Percentiles rank a stretch among this genome's conserved stretches.
phyloP scores from a whole-genome alignment of 176 grass and related monocot genomes.

The Oryza officinalis region DNA sequence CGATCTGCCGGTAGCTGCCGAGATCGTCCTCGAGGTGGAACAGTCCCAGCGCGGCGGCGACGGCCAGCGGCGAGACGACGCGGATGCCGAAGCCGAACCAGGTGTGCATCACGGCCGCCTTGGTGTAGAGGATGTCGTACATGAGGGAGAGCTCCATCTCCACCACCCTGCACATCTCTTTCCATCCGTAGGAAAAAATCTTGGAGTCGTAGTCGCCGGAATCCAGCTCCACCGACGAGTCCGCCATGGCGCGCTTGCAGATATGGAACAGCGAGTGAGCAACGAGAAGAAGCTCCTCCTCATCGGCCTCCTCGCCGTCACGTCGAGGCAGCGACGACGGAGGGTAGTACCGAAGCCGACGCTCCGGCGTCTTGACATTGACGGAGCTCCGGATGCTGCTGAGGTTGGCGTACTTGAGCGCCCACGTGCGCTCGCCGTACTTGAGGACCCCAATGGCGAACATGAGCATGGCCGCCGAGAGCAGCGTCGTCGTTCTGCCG shows the following conservation, averaged over 20 bases:
- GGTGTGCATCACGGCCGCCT: conserved; percentile 36
- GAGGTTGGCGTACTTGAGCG: conserved; percentile 12
- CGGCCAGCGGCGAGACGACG: background rate
- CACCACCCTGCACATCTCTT: background rate
- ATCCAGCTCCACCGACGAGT: background rate
- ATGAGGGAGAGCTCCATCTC: conserved; percentile 6
- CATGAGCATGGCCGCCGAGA: conserved; percentile 5
- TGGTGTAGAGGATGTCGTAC: background rate
- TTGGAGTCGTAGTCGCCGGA: background rate
- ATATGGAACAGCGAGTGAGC: conserved; percentile 18
- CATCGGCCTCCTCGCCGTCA: too few relatives aligned
- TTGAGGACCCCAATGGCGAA: background rate
- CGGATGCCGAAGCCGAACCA: conserved; percentile 32
- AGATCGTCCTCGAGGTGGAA: background rate
- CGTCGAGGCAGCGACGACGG: too few relatives aligned
- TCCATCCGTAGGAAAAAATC: too few relatives aligned
- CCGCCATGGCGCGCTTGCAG: conserved; percentile 15
- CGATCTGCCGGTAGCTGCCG: background rate
- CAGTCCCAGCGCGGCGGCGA: background rate
- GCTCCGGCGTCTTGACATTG: background rate
- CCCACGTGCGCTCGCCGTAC: conserved; percentile 18
- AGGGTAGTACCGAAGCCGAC: too few relatives aligned
- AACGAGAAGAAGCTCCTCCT: background rate
- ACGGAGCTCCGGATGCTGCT: conserved; percentile 9
- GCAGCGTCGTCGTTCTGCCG: too few relatives aligned